phyloP scores from a whole-genome alignment of 2,329 filamentous ascomycete species.

The Trichoderma sp. region DNA sequence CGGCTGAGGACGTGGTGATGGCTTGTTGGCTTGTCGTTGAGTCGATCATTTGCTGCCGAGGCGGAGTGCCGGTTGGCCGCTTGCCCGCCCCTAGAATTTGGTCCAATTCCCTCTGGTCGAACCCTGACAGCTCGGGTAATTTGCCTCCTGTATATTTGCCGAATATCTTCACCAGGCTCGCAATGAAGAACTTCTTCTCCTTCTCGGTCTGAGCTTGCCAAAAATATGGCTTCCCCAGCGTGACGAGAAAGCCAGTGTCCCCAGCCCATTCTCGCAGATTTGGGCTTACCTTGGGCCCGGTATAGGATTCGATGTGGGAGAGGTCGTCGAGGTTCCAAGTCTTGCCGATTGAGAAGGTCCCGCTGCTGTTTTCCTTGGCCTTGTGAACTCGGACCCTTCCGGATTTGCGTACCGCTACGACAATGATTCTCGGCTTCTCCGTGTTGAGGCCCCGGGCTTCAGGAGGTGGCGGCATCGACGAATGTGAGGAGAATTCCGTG shows the following conservation, averaged over 20 bases:
- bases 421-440: slow-evolving; percentile 89
- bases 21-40: slow-evolving; percentile 32
- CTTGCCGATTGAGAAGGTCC: slow-evolving; percentile 95
- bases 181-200: slow-evolving; percentile 99
- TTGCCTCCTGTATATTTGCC: slow-evolving; percentile 92
- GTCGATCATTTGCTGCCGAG: slow-evolving; percentile 37
- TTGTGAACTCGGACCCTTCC: slow-evolving; percentile 95
- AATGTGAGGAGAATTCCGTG: slow-evolving; percentile 80
- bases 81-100: slow-evolving; percentile 66
- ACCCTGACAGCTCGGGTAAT: slow-evolving; percentile 76
- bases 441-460: slow-evolving; percentile 67
- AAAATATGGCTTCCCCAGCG: slow-evolving; percentile 91
- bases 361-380: slow-evolving; percentile 91
- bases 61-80: slow-evolving; percentile 38
- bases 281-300: slow-evolving; percentile 59
- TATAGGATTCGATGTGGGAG: slow-evolving; percentile 79
- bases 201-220: slow-evolving; percentile 93
- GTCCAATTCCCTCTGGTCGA: slow-evolving; percentile 77
- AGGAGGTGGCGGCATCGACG: slow-evolving; percentile 81
- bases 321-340: slow-evolving; percentile 97
- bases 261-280: slow-evolving; percentile 75
- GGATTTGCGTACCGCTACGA: slow-evolving; percentile 89
- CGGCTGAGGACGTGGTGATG: slow-evolving; percentile 28
- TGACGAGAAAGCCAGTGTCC: slow-evolving; percentile 82
- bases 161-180: slow-evolving; percentile 93